Base-by-base conservation (phyloP, 768 basidiomycete species). In the Calocera cornea region DNA sequence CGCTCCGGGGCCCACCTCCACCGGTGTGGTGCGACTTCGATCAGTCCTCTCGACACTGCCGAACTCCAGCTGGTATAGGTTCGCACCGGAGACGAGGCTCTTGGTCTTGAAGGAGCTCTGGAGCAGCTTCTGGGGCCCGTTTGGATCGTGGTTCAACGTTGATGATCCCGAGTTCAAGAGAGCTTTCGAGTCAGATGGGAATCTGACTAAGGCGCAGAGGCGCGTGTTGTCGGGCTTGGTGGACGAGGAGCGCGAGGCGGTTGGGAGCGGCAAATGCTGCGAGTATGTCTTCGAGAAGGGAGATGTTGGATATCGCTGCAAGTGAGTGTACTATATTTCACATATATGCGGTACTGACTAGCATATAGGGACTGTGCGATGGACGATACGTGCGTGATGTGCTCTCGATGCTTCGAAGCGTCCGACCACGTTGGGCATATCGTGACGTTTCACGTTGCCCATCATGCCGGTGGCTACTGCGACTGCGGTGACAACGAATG, bases 401-500 rank as follows among this genome's bases (percentile, higher is more conserved):
- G 95, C 75, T 82, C 90, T 1, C 83, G 83, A 63, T 98, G 97
- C 76, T 98, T 95, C 78, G 87, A 90, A 71, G 84, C 89, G 0
- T 89, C 90, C n/a, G 82, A 88, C 67, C 95, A 98, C 74, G 78
- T 79, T 24, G 86, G 86, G 50, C 95, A 98, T 78, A 95, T 92
- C 70, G 86, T 97, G 72, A 88, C 89, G 68, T 95, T 98, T 79
- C 92, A 91, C 76, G 89, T 95, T 71, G 87, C 90, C 8, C 90
- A 91, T 68, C 93, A 97, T 71, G 87, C 90, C 0, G 90, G 93
- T 7, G 90, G 93, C 2, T 94, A 91, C 71, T 99, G 97, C 74
- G 94, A 97, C 76, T 97, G 95, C 72, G 93, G 93, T 17, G 95
- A 97, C 73, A 80, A 83, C 27, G 89, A 95, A 73, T 91, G 92